These are phyloP conservation scores for Melaleuca quinquenervia DNA, from an alignment of 345 rosid species.

Conservation along the genomic window DNA sequence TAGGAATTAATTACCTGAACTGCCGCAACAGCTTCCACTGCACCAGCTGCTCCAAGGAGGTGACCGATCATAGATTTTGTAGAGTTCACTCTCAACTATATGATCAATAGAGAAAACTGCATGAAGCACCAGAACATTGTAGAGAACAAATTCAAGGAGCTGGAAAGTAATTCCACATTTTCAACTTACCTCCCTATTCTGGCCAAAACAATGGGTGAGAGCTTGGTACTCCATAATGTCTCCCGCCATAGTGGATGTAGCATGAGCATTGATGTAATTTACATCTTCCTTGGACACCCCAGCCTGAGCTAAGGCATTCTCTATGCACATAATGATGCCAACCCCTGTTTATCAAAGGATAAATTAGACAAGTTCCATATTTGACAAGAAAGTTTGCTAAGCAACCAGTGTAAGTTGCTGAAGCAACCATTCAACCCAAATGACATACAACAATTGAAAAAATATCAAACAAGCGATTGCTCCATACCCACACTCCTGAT, in stretches of 20 bases:
- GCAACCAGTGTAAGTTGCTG: background rate
- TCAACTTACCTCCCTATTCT: slow-evolving; percentile 53
- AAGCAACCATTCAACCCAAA: background rate
- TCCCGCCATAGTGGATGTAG: slow-evolving; percentile 86
- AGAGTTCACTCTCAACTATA: slow-evolving; percentile 70
- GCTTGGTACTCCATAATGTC: slow-evolving; percentile 79
- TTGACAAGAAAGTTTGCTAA: background rate
- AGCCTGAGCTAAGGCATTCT: slow-evolving; percentile 68
- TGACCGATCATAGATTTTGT: slow-evolving; percentile 97
- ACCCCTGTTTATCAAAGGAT: slow-evolving; percentile 31
- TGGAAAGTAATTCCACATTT: background rate
- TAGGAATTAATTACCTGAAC: slow-evolving; percentile 48
- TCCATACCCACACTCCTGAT: background rate
- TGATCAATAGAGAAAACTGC: background rate
- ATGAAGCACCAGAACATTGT: slow-evolving; percentile 1
- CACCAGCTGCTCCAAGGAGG: slow-evolving; percentile 91
- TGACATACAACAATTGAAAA: background rate
- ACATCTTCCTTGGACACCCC: slow-evolving; percentile 46
- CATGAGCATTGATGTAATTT: slow-evolving; percentile 91
- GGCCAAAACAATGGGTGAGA: slow-evolving; percentile 69
- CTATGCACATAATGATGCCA: slow-evolving; percentile 79
- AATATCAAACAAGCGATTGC: background rate
- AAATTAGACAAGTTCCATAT: background rate
- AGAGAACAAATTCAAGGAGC: background rate
- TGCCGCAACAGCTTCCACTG: slow-evolving; percentile 81